Evolutionary conservation across 1,284 basidiomycete genomes (phyloP), one percentile per base, ranked within the genome.

Genomic region (Ceratobasidium sp.): DNA sequence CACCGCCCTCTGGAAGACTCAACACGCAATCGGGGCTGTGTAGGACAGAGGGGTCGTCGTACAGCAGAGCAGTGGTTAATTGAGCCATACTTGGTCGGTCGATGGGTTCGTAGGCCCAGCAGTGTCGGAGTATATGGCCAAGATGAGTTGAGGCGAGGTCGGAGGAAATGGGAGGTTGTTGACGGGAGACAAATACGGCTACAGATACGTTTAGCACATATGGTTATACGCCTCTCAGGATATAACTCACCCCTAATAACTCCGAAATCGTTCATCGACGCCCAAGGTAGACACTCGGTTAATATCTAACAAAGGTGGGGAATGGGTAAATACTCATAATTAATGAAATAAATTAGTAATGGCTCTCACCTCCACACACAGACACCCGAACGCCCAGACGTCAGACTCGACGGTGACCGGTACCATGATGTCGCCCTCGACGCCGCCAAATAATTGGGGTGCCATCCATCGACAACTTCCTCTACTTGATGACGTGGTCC

Each of bases 301-400:
- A 65, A 51, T 19, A 65, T 51, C 63, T 65, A 33, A 31, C 31
- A 47, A 47, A 27, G 33, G 36, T 29, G 6, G 36, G 36, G 36
- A 4, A 5, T 11, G 36, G 4, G 36, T 41, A 41, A 41, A 41
- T 41, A 41, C 36, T 41, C 36, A n/a, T n/a, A n/a, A n/a, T n/a
- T n/a, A n/a, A n/a, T n/a, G n/a, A n/a, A 64, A 64, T 24, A 29
- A 27, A 3, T 47, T 24, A 48, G 33, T 29, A 51, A n/a, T 31
- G n/a, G 7, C 33, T 17, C 44, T 33, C 54, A 75, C 75, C 33
- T 64, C 33, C 2, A 75, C 17, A 17, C 51, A 72, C 6, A 75
- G 48, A 27, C 67, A 53, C 14, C 75, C 75, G 64, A 75, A 75
- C 1, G 75, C 59, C 51, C 53, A 75, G 22, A 75, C 60, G 45